Evolutionary conservation across 2,329 filamentous ascomycete genomes (phyloP).

Genomic region (Cladosporium sp.): DNA sequence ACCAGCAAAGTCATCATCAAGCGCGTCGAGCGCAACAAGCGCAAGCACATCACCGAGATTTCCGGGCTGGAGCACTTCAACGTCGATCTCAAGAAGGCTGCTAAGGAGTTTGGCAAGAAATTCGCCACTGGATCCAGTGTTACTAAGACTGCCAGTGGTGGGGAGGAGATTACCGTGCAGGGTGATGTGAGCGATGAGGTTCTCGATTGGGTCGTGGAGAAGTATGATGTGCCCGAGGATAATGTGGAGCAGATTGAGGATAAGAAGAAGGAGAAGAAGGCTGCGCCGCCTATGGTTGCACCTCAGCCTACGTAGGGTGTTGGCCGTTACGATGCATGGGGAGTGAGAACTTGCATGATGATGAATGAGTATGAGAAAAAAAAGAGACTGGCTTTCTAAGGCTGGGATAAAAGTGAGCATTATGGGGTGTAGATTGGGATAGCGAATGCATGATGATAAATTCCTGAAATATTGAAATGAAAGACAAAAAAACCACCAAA

Average conservation of each 20-base stretch:
- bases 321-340: too few relatives aligned
- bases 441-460: neutral
- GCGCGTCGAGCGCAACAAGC: slow-evolving; percentile 95
- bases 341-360: neutral
- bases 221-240: slow-evolving; percentile 87
- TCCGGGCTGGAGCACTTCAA: slow-evolving; percentile 85
- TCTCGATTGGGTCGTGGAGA: slow-evolving; percentile 81
- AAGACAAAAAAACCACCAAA: neutral
- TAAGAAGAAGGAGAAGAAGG: slow-evolving; percentile 74
- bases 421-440: neutral
- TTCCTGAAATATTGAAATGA: neutral
- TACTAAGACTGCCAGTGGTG: slow-evolving; percentile 72
- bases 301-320: slow-evolving; percentile 3
- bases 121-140: slow-evolving; percentile 93
- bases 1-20: slow-evolving; percentile 84
- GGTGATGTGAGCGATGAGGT: slow-evolving; percentile 95
- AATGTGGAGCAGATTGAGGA: slow-evolving; percentile 94
- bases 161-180: slow-evolving; percentile 94
- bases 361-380: neutral
- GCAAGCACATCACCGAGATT: slow-evolving; percentile 94
- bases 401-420: too few relatives aligned
- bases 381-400: too few relatives aligned
- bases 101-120: slow-evolving; percentile 95
- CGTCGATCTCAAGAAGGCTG: slow-evolving; percentile 85
- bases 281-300: slow-evolving; percentile 9